phyloP scores from a whole-genome alignment of 495 filamentous ascomycete genomes.

The Amphirosellinia nigrospora region DNA sequence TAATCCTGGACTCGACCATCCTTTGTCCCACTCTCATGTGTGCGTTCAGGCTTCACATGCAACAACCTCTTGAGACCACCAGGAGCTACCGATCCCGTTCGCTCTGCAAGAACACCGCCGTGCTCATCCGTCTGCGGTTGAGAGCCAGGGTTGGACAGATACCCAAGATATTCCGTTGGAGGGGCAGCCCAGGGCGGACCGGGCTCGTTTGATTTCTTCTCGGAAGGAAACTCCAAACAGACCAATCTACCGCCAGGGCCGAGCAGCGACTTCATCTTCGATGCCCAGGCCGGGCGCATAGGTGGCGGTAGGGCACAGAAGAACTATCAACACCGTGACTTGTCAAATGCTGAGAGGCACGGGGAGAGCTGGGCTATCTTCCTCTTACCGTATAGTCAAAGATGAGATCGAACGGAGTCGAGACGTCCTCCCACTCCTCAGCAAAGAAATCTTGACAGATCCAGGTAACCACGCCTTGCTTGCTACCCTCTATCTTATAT shows the following conservation, averaged over 20 bases:
- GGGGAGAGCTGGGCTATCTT: not conserved
- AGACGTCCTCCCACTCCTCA: conserved; percentile 61
- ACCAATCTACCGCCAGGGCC: conserved; percentile 66
- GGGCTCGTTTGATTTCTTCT: conserved; percentile 63
- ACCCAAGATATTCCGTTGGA: conserved; percentile 67
- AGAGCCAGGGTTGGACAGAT: conserved; percentile 69
- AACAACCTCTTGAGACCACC: conserved; percentile 63
- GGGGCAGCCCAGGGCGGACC: conserved; percentile 76
- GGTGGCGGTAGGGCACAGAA: conserved; percentile 74
- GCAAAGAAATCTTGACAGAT: conserved; percentile 76
- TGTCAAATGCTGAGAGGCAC: not conserved
- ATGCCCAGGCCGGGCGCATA: conserved; percentile 72
- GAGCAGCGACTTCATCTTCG: conserved; percentile 68
- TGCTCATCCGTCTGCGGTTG: conserved; percentile 66
- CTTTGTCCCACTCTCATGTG: conserved; percentile 62
- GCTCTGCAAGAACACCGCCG: conserved; percentile 56
- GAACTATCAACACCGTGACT: conserved; percentile 55
- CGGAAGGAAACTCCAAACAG: conserved; percentile 82
- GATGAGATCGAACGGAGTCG: conserved; percentile 72
- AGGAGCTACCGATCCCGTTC: conserved; percentile 47
- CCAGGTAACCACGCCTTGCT: conserved; percentile 64
- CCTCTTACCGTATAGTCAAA: conserved; percentile 81
- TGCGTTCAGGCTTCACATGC: conserved; percentile 70
- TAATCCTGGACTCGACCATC: conserved; percentile 65
- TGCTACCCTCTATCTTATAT: conserved; percentile 57